phyloP scores from a whole-genome alignment of 2,329 filamentous ascomycete genomes.

The Lomentospora prolificans region DNA sequence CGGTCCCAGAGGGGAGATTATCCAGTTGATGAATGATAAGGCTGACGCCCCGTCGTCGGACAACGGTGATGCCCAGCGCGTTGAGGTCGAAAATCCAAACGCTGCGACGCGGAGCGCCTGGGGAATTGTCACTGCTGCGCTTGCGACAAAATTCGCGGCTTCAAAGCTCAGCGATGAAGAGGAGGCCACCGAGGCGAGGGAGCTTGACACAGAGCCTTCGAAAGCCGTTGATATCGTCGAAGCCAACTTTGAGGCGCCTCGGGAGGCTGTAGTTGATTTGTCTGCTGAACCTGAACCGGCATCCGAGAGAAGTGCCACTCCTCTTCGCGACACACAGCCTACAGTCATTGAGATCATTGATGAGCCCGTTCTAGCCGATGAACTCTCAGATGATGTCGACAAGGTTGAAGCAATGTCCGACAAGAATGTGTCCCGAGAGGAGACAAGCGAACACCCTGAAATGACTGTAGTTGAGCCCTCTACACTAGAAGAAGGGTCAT shows the following conservation, averaged over 20 bases:
- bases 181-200: neutral
- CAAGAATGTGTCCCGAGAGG: too few species aligned
- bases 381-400: neutral
- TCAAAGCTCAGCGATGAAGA: neutral
- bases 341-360: neutral
- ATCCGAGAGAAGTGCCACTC: neutral
- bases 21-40: neutral
- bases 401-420: neutral
- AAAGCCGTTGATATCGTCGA: neutral
- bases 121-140: neutral
- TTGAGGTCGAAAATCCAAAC: neutral
- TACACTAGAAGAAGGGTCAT: too few species aligned
- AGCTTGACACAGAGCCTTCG: neutral
- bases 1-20: slow-evolving; percentile 7
- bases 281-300: neutral
- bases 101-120: neutral
- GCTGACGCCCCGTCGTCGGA: neutral
- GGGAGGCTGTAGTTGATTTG: neutral
- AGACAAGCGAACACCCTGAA: too few species aligned
- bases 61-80: neutral
- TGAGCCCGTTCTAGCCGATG: neutral
- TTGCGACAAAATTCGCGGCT: neutral
- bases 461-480: too few species aligned
- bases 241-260: neutral
- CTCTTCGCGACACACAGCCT: neutral